These are phyloP conservation scores for Penicillium coprophilum DNA, from an alignment of 495 filamentous ascomycete genomes.

Conservation along the genomic window DNA sequence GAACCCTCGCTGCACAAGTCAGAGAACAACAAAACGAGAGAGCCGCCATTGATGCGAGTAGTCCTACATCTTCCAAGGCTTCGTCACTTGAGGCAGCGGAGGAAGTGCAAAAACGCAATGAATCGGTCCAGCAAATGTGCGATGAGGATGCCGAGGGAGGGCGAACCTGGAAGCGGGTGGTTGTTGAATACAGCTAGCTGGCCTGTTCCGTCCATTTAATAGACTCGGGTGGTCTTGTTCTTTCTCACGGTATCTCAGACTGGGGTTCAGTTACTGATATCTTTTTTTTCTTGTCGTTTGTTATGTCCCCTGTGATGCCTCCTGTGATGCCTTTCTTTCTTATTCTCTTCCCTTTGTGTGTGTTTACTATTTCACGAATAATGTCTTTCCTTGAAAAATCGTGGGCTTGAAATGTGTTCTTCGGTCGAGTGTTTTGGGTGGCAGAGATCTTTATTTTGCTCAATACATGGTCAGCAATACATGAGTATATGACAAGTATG, in stretches of 20 bases:
- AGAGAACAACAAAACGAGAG: constrained; percentile 17
- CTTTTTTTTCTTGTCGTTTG: neutral
- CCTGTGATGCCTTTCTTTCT: neutral
- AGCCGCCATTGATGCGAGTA: neutral
- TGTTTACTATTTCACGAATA: constrained; percentile 2
- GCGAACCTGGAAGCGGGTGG: constrained; percentile 35
- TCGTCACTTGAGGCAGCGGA: neutral
- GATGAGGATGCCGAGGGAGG: constrained; percentile 34
- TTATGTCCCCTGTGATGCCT: neutral
- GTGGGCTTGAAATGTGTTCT: neutral
- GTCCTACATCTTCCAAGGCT: neutral
- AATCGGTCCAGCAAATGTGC: constrained; percentile 31
- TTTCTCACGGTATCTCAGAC: neutral
- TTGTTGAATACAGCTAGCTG: constrained; percentile 40
- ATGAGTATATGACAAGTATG: neutral
- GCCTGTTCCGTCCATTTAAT: constrained; percentile 7
- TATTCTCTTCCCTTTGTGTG: neutral
- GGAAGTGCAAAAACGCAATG: constrained; percentile 26
- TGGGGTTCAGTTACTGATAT: neutral
- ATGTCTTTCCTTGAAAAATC: constrained; percentile 7
- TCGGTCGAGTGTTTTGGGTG: neutral
- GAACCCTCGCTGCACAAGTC: constrained; percentile 24
- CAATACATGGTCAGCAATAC: neutral
- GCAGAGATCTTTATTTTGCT: neutral
- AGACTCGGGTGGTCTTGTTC: constrained; percentile 3